A percentile compares a stretch with the other conserved stretches of the same genome.
Conservation (phyloP, 2,329 filamentous ascomycete species). For the Nemania sp. region DNA sequence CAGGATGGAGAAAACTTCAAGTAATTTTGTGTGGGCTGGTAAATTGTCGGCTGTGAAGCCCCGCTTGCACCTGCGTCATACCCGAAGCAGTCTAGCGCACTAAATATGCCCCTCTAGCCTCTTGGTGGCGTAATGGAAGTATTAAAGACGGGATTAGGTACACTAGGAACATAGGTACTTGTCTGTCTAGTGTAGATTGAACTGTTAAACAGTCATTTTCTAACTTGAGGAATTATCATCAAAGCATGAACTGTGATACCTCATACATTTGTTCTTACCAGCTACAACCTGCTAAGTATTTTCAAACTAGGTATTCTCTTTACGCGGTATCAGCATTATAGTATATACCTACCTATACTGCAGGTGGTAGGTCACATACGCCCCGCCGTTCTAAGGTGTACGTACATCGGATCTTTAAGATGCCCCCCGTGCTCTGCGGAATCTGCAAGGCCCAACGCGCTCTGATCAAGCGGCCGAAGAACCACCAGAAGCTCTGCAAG, state of each 20-base stretch:
- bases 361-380: not conserved
- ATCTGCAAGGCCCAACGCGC: constrained; percentile 78
- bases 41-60: constrained; percentile 32
- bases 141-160: no score
- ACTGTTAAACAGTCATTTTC: no score
- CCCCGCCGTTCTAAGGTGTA: not conserved
- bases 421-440: constrained; percentile 79
- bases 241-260: no score
- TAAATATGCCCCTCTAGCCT: constrained; percentile 24
- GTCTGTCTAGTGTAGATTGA: no score
- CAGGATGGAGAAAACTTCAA: constrained; percentile 30
- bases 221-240: no score
- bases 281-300: no score
- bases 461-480: constrained; percentile 91
- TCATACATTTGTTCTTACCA: no score
- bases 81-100: constrained; percentile 13
- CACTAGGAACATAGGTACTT: no score
- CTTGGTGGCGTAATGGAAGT: no score
- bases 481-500: constrained; percentile 91
- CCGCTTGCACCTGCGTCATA: constrained; percentile 11
- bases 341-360: no score
- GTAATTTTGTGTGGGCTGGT: constrained; percentile 37
- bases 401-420: no score
- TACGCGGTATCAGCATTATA: not conserved
- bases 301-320: no score